Percentiles rank a stretch among this genome's conserved stretches.
Evolutionary conservation across 345 rosid species (phyloP).

Genomic region (Acer saccharum): DNA sequence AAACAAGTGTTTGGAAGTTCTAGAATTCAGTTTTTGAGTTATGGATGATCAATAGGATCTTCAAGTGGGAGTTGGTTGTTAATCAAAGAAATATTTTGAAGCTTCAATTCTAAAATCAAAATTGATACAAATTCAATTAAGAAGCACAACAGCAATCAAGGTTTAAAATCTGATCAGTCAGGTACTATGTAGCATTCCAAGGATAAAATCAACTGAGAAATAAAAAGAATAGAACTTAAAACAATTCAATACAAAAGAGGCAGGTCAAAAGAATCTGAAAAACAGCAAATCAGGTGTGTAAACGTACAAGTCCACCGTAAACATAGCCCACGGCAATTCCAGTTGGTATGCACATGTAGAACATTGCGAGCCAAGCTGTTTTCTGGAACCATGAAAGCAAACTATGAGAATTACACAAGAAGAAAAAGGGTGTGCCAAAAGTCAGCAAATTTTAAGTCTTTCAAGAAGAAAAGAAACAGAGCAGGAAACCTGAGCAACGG

Average conservation of each 20-base stretch:
- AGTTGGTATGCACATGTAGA: conserved; percentile 96
- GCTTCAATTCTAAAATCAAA: background rate
- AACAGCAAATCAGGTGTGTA: background rate
- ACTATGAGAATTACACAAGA: background rate
- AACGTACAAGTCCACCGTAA: conserved; percentile 88
- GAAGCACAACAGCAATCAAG: conserved; percentile 1
- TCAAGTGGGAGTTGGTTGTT: background rate
- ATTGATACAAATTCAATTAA: background rate
- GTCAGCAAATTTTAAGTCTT: background rate
- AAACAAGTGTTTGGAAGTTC: background rate
- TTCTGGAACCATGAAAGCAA: conserved; percentile 49
- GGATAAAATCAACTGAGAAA: background rate
- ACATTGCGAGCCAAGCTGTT: conserved; percentile 88
- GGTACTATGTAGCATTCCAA: background rate
- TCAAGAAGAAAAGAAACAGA: background rate
- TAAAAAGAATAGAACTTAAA: background rate
- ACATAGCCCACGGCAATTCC: conserved; percentile 93
- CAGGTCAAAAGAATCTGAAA: background rate
- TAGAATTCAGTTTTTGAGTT: background rate
- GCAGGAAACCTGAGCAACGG: conserved; percentile 59
- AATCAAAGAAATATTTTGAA: background rate
- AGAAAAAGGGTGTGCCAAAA: background rate
- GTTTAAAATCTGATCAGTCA: background rate
- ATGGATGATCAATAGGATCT: background rate
- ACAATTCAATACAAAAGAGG: background rate